Evolutionary conservation across 2,329 filamentous ascomycete genomes (phyloP), one percentile per base, ranked within the genome.

Genomic region (Nemania sp.): DNA sequence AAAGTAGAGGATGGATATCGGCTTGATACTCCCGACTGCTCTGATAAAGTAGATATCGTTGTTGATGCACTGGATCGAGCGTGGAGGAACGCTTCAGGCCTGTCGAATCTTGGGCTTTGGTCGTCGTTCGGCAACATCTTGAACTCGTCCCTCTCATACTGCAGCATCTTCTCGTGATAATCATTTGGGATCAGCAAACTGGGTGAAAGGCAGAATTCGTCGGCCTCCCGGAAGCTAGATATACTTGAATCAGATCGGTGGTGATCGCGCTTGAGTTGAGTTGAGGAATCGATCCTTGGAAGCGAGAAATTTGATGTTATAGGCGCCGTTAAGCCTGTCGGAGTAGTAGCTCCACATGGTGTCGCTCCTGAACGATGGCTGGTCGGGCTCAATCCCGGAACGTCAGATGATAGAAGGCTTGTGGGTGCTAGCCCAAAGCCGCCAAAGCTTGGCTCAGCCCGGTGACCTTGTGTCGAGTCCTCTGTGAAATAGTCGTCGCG

Each of bases 101-200:
- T 73, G 40, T 74, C 73, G 60, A 77, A 71, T 20, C 64, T 71
- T 61, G 76, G 64, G 10, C 72, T 69, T 5, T 73, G 77, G 63
- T 79, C 77, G 39, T 71, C 68, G 46, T 74, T 47, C 25, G 49
- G 60, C 18, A 18, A 40, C 39, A 37, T 37, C 21, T 55, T 60
- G 15, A 60, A 54, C 47, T 61, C 62, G n/a, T 57, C 60, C 42
- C 63, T 54, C 55, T 79, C 78, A 40, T 75, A 74, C 12, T 74
- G 69, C 42, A 81, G 71, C 77, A 86, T 82, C 66, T 86, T 79
- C 62, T 82, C 78, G 54, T 83, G 80, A 65, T 82, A 86, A 53
- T 89, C 86, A 48, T 77, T 74, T 12, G 86, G 85, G 54, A 88
- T 86, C 51, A 88, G 77, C n/a, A 88, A 77, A 3, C 83, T 83